Evolutionary conservation across 345 rosid genomes (phyloP).

Genomic region (Eucalyptus curtisii): DNA sequence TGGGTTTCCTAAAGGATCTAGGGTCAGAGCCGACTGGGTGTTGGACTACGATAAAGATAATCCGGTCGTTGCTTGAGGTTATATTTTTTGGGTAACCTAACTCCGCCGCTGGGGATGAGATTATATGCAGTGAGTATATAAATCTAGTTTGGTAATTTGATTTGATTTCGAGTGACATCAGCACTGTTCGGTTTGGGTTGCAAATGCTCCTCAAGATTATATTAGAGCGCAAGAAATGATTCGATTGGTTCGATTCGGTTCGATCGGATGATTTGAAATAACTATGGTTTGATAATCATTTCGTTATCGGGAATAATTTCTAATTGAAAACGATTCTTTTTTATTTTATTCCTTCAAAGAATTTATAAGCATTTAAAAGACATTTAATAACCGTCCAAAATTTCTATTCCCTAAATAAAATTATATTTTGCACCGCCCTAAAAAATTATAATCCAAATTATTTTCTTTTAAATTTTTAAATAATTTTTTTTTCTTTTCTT

Average conservation of each 20-base stretch:
- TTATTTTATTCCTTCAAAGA: too few relatives aligned
- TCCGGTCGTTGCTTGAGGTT: neutral
- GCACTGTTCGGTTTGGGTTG: neutral
- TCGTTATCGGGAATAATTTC: rapidly evolving
- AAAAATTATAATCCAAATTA: too few relatives aligned
- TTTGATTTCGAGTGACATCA: neutral
- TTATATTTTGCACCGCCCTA: rapidly evolving
- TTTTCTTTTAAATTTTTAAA: too few relatives aligned
- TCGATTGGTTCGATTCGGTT: rapidly evolving
- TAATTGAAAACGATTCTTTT: too few relatives aligned
- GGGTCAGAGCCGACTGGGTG: neutral
- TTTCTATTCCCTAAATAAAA: rapidly evolving
- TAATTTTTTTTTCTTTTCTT: too few relatives aligned
- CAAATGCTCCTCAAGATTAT: neutral
- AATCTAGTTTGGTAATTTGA: neutral
- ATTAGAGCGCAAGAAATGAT: neutral
- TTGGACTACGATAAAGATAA: neutral
- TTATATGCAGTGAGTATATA: neutral
- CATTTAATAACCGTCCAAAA: rapidly evolving
- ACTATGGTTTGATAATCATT: rapidly evolving
- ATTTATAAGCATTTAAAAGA: rapidly evolving
- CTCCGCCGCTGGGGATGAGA: neutral
- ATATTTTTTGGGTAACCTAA: neutral
- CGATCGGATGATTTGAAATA: rapidly evolving
- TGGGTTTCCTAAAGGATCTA: neutral